Conservation (phyloP, 2,329 filamentous ascomycete genomes). For the Pseudocercospora ulei region DNA sequence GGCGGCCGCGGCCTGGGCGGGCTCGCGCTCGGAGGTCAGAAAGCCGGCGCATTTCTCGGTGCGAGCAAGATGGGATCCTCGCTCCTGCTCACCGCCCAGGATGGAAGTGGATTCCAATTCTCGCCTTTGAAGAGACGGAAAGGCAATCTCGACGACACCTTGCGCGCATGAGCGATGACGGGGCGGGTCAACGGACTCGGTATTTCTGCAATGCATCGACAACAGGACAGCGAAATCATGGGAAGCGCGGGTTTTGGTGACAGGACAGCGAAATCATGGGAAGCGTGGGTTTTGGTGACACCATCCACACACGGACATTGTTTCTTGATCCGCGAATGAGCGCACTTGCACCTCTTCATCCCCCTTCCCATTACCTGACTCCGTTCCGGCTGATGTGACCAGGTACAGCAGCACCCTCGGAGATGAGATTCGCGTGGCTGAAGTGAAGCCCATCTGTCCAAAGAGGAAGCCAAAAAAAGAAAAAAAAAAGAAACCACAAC, state of each 20-base stretch:
- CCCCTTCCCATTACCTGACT: too few species aligned
- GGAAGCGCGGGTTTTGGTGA: not conserved
- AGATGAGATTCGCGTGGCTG: too few species aligned
- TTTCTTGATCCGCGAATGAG: too few species aligned
- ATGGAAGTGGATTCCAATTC: constrained; percentile 35
- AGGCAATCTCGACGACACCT: constrained; percentile 32
- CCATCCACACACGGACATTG: too few species aligned
- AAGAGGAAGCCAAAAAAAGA: too few species aligned
- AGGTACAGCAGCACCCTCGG: too few species aligned
- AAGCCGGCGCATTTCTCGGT: constrained; percentile 25
- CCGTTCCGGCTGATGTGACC: too few species aligned
- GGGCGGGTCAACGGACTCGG: not conserved
- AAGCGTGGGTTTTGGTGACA: not conserved
- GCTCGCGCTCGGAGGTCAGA: constrained; percentile 27
- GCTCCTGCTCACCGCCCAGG: constrained; percentile 27
- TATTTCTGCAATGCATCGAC: constrained; percentile 9
- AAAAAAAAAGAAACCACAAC: too few species aligned
- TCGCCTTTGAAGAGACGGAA: constrained; percentile 33
- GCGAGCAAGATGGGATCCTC: constrained; percentile 27
- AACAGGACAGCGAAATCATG: constrained; percentile 3
- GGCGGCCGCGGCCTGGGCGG: constrained; percentile 32
- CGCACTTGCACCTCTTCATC: too few species aligned
- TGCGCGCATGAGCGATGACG: constrained; percentile 22
- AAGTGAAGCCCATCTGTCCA: too few species aligned
- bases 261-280: not conserved